phyloP scores from a whole-genome alignment of 495 filamentous ascomycete species.

The Amphirosellinia nigrospora region DNA sequence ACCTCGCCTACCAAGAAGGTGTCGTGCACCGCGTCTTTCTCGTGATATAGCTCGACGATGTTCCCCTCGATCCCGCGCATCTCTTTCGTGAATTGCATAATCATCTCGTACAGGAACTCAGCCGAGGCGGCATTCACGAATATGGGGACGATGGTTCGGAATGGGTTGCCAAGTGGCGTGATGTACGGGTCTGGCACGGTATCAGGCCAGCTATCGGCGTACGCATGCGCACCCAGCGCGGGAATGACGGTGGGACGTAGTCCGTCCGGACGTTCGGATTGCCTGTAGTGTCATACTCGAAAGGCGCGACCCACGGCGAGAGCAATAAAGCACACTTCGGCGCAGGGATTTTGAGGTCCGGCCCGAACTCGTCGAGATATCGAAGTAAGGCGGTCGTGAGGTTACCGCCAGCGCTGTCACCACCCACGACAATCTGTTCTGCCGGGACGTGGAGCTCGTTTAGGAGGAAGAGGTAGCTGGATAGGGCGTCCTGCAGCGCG shows the following conservation, averaged over 20 bases:
- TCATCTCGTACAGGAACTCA: slow-evolving; percentile 21
- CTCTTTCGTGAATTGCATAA: slow-evolving; percentile 19
- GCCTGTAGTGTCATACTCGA: slow-evolving; percentile 6
- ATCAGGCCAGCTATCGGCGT: slow-evolving; percentile 12
- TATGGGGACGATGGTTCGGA: slow-evolving; percentile 22
- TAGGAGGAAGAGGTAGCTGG: slow-evolving; percentile 48
- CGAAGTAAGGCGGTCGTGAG: slow-evolving; percentile 42
- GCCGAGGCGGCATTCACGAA: slow-evolving; percentile 26
- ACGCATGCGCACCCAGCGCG: slow-evolving; percentile 21
- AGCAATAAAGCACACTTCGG: slow-evolving; percentile 24
- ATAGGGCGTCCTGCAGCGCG: slow-evolving; percentile 52
- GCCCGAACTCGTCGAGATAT: slow-evolving; percentile 46
- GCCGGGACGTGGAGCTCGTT: slow-evolving; percentile 37
- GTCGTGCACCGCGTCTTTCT: slow-evolving; percentile 27
- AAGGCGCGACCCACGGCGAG: slow-evolving; percentile 32
- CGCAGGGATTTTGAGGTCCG: neutral
- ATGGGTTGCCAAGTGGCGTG: slow-evolving; percentile 27
- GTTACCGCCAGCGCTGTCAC: slow-evolving; percentile 37
- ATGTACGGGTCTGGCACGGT: slow-evolving; percentile 21
- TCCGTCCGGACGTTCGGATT: slow-evolving; percentile 19
- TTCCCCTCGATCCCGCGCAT: slow-evolving; percentile 23
- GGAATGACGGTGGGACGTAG: slow-evolving; percentile 26
- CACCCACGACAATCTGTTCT: slow-evolving; percentile 29
- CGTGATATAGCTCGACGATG: slow-evolving; percentile 21
- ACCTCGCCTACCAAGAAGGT: slow-evolving; percentile 22